Conservation (phyloP, 768 basidiomycete genomes). For the Trametes maxima region DNA sequence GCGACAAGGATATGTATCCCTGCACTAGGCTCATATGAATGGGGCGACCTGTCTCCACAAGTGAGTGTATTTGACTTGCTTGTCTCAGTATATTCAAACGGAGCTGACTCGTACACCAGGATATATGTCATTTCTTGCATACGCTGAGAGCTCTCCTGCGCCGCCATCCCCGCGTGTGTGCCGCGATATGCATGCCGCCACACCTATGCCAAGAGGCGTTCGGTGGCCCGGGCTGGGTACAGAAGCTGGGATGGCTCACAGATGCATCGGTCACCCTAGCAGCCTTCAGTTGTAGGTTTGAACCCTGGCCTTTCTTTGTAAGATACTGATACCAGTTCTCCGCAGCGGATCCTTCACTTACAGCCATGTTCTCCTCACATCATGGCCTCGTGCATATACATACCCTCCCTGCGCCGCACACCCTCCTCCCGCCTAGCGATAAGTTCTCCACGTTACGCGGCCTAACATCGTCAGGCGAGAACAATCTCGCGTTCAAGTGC, state of each 20-base stretch:
- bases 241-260: conserved; percentile 77
- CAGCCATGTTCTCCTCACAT: conserved; percentile 75
- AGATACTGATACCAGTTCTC: background rate
- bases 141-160: conserved; percentile 63
- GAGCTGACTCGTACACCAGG: conserved; percentile 42
- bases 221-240: conserved; percentile 71
- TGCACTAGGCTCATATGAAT: conserved; percentile 60
- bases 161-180: conserved; percentile 60
- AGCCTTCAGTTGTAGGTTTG: conserved; percentile 77
- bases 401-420: conserved; percentile 71
- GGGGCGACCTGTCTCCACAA: conserved; percentile 63
- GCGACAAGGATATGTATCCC: conserved; percentile 64
- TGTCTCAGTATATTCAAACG: background rate
- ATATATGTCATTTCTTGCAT: conserved; percentile 73
- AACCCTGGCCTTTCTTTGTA: background rate
- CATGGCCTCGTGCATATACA: conserved; percentile 85
- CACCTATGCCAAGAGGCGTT: conserved; percentile 59
- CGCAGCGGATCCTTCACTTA: conserved; percentile 76
- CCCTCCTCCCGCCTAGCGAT: conserved; percentile 77
- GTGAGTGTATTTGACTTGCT: conserved; percentile 41
- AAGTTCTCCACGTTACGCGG: conserved; percentile 84
- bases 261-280: conserved; percentile 75
- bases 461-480: conserved; percentile 78
- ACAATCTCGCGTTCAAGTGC: conserved; percentile 94
- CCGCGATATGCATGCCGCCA: conserved; percentile 67